Conservation (phyloP, 371 early-diverging fungal genomes). For the Mortierella sp. region DNA sequence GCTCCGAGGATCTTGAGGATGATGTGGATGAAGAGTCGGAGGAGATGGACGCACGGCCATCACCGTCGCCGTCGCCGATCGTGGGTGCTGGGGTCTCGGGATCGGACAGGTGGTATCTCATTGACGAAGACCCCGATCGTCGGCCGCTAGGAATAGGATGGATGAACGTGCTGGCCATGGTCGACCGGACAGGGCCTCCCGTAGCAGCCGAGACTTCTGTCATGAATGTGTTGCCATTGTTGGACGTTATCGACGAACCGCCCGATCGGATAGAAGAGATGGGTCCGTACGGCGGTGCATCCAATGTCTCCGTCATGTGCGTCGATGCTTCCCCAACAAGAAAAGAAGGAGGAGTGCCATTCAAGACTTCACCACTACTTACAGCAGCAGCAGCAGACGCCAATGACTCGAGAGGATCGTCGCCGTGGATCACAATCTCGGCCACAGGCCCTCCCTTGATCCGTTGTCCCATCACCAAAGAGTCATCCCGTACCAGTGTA, state of each 20-base stretch:
- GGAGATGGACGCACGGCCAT: background rate
- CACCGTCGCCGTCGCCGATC: background rate
- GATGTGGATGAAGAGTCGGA: background rate
- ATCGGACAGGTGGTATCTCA: background rate
- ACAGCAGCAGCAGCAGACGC: background rate
- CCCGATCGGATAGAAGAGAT: constrained; percentile 9
- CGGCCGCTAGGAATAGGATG: constrained; percentile 17
- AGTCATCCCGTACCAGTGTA: constrained; percentile 28
- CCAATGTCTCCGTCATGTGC: background rate
- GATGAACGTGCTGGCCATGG: constrained; percentile 19
- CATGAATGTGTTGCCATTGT: constrained; percentile 36
- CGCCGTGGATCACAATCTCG: constrained; percentile 28
- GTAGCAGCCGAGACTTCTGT: constrained; percentile 31
- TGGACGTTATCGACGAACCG: constrained; percentile 13
- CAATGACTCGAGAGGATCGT: background rate
- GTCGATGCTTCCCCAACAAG: background rate
- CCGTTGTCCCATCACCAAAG: constrained; percentile 24
- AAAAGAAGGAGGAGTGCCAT: background rate
- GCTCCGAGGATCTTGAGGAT: background rate
- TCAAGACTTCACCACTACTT: background rate
- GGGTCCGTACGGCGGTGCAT: background rate
- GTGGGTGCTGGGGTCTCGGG: constrained; percentile 10
- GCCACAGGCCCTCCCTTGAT: constrained; percentile 34
- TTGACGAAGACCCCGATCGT: constrained; percentile 10
- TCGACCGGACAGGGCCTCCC: constrained; percentile 29